Conservation (phyloP, 192 early-diverging fungal genomes). For the Chytriomyces hyalinus region DNA sequence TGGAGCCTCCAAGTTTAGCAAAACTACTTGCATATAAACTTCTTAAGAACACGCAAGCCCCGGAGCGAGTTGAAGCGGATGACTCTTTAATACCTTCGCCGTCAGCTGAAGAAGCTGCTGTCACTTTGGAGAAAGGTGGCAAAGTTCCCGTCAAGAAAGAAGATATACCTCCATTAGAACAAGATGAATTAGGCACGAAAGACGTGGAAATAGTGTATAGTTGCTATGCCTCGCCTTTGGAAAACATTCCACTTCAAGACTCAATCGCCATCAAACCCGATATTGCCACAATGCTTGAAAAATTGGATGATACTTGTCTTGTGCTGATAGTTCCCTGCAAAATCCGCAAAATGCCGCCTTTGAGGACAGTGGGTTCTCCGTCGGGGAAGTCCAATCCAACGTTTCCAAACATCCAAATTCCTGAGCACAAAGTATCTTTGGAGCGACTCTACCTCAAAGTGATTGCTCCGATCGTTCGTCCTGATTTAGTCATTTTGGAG, state of each 20-base stretch:
- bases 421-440: not conserved
- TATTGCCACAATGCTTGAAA: slow-evolving; percentile 4
- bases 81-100: not conserved
- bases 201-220: not conserved
- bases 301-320: slow-evolving; percentile 31
- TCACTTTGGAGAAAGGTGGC: not conserved
- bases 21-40: slow-evolving; percentile 17
- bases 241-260: too few species aligned
- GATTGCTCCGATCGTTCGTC: slow-evolving; percentile 26
- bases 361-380: not conserved
- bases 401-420: not conserved
- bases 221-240: too few species aligned
- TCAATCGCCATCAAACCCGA: not conserved
- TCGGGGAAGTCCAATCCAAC: not conserved
- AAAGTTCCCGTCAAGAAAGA: not conserved
- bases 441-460: slow-evolving; percentile 26
- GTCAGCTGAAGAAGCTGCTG: not conserved
- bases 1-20: slow-evolving; percentile 8
- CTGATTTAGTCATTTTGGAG: slow-evolving; percentile 30
- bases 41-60: not conserved
- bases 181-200: slow-evolving; percentile 2
- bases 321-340: slow-evolving; percentile 34
- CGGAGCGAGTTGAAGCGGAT: not conserved
- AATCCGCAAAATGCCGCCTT: not conserved
- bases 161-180: not conserved